Evolutionary conservation across 345 rosid species (phyloP).

Genomic region (Streptanthus diversifolius): DNA sequence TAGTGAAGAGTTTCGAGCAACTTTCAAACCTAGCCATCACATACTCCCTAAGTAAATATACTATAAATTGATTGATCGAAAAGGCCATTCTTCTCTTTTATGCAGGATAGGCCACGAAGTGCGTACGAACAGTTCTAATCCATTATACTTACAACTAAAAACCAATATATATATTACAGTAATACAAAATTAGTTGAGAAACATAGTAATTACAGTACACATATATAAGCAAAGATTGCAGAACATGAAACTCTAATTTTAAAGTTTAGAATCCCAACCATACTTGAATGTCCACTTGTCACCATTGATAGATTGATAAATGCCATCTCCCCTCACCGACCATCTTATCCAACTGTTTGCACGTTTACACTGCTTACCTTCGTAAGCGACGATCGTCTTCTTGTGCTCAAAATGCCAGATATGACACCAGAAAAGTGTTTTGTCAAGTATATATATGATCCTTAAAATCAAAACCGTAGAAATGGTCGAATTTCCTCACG

Average conservation of each 20-base stretch:
- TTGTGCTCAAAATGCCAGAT: not conserved
- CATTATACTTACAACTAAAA: not conserved
- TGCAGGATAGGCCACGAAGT: too few relatives aligned
- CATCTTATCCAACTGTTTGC: slow-evolving; percentile 4
- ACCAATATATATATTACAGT: not conserved
- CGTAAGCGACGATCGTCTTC: not conserved
- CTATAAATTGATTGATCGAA: too few relatives aligned
- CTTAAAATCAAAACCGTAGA: not conserved
- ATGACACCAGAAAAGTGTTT: not conserved
- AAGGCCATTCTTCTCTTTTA: too few relatives aligned
- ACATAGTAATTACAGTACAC: not conserved
- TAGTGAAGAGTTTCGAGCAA: too few relatives aligned
- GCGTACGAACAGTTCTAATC: too few relatives aligned
- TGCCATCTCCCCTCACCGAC: not conserved
- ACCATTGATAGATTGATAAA: slow-evolving; percentile 9
- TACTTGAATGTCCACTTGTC: not conserved
- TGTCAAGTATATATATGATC: not conserved
- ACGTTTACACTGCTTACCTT: not conserved
- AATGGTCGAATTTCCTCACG: not conserved
- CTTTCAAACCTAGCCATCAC: too few relatives aligned
- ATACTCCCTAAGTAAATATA: too few relatives aligned
- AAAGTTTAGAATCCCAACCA: not conserved
- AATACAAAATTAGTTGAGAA: not conserved
- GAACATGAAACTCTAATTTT: not conserved
- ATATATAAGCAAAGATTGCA: not conserved